Conservation (phyloP, 352 stramenopile genomes). For the Pythium aphanidermatum region DNA sequence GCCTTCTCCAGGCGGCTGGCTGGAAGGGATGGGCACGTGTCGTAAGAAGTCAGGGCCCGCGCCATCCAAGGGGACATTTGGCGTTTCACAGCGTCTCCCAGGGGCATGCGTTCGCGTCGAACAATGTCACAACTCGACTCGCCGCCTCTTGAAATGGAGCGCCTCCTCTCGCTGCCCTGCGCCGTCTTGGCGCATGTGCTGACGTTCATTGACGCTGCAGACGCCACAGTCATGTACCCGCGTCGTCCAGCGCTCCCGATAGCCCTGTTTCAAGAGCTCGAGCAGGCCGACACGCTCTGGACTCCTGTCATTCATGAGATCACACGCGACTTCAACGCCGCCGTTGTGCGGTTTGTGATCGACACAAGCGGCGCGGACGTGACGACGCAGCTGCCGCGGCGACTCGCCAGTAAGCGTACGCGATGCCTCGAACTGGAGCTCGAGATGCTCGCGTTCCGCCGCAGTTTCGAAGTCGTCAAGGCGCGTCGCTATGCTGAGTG, state of each 20-base stretch:
- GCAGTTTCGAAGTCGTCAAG: neutral
- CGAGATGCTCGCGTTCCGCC: conserved; percentile 3
- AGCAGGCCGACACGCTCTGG: neutral
- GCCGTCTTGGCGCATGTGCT: conserved; percentile 2
- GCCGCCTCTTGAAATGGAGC: conserved; percentile 1
- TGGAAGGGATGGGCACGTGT: too few relatives aligned
- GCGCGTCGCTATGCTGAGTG: neutral
- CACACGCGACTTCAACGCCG: neutral
- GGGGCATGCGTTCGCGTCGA: neutral
- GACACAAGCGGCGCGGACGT: neutral
- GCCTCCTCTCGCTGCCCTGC: neutral
- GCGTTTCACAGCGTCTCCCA: neutral
- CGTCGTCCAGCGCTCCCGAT: neutral
- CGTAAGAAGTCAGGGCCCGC: too few relatives aligned
- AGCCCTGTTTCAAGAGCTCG: neutral
- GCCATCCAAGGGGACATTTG: too few relatives aligned
- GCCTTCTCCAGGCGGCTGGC: too few relatives aligned
- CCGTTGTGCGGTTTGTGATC: neutral
- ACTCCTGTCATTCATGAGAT: conserved; percentile 1
- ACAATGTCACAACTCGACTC: neutral
- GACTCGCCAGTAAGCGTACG: neutral
- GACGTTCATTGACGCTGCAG: conserved; percentile 2
- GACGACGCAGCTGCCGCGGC: neutral
- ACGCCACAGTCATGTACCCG: neutral
- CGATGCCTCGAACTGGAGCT: conserved; percentile 1